Conservation (phyloP, 2,329 filamentous ascomycete genomes). For the Chlorencoelia australis region DNA sequence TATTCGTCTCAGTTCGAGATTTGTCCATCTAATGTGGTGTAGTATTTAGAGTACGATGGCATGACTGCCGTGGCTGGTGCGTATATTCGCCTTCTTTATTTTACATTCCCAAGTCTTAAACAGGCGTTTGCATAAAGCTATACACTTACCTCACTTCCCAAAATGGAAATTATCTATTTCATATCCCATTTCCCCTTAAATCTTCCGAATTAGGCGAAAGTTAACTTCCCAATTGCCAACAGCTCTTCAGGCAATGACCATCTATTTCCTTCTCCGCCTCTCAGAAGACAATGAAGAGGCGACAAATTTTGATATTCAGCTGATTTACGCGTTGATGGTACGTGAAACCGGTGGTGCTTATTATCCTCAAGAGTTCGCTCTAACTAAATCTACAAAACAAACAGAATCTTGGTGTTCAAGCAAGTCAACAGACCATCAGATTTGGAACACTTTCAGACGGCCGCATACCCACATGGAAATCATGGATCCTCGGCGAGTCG, state of each 20-base stretch:
- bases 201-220: no score
- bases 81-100: no score
- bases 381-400: not conserved
- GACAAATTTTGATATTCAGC: constrained; percentile 10
- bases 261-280: constrained; percentile 13
- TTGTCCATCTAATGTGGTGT: not conserved
- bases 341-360: not conserved
- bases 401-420: constrained; percentile 1
- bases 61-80: constrained; percentile 9
- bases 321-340: constrained; percentile 14
- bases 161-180: no score
- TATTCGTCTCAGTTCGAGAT: not conserved
- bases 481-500: constrained; percentile 12
- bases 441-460: not conserved
- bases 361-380: not conserved
- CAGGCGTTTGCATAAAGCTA: no score
- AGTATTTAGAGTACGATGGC: constrained; percentile 8
- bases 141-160: no score
- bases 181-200: no score
- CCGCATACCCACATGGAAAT: constrained; percentile 5
- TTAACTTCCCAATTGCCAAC: no score
- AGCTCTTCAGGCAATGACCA: constrained; percentile 13
- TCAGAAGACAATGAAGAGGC: constrained; percentile 11
- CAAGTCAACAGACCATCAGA: not conserved
- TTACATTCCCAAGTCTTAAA: no score